phyloP scores from a whole-genome alignment of 1,139 yeast genomes.

The Nadsonia commutata region DNA sequence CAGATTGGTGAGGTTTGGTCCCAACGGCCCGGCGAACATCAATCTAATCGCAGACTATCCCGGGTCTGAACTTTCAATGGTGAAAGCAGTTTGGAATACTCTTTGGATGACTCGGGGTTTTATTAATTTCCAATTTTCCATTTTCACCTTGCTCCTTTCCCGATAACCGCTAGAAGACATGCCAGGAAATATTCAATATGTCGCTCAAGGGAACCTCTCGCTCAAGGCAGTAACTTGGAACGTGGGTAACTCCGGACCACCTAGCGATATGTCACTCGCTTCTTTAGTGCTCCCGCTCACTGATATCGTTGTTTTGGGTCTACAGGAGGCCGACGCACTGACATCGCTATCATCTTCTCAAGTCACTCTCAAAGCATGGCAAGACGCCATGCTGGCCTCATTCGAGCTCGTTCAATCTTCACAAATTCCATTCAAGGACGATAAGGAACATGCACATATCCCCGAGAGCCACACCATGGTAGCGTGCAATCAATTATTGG shows the following conservation, averaged over 20 bases:
- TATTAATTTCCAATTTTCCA: too few species aligned
- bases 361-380: conserved; percentile 4
- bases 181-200: conserved; percentile 3
- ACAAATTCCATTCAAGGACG: too few species aligned
- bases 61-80: too few species aligned
- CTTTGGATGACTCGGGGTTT: too few species aligned
- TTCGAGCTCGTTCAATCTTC: too few species aligned
- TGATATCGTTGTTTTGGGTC: conserved; percentile 31
- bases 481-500: conserved; percentile 33
- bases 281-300: conserved; percentile 13
- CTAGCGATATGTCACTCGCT: conserved; percentile 12
- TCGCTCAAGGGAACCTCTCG: conserved; percentile 11
- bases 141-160: too few species aligned
- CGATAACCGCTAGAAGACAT: background rate
- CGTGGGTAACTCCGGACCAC: conserved; percentile 26
- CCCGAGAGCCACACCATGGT: conserved; percentile 19
- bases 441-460: conserved; percentile 6
- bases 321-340: conserved; percentile 42
- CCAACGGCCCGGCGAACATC: too few species aligned
- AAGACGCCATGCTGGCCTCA: conserved; percentile 2
- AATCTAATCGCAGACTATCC: too few species aligned
- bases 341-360: conserved; percentile 2
- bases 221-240: conserved; percentile 33
- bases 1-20: too few species aligned
- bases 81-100: too few species aligned